phyloP scores from a whole-genome alignment of 139 green algal species.

The Volvox africanus region DNA sequence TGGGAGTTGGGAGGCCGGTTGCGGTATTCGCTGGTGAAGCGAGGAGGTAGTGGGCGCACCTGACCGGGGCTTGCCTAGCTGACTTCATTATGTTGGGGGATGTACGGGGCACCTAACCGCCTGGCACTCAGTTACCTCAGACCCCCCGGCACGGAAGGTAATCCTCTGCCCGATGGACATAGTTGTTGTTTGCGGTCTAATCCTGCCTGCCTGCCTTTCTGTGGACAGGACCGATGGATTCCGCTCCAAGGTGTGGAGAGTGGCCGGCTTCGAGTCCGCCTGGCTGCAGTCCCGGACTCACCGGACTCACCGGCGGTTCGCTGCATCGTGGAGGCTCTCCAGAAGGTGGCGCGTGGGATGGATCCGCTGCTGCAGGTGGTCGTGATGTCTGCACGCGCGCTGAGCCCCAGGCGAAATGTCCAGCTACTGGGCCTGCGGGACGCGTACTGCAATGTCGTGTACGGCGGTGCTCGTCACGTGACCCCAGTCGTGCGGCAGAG shows the following conservation, averaged over 20 bases:
- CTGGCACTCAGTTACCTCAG: too few relatives aligned
- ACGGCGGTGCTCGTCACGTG: conserved; percentile 44
- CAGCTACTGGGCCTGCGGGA: conserved; percentile 26
- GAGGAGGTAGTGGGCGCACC: too few relatives aligned
- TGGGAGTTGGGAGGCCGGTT: too few relatives aligned
- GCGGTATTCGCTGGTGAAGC: too few relatives aligned
- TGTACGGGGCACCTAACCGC: too few relatives aligned
- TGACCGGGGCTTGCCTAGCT: too few relatives aligned
- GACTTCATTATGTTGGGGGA: too few relatives aligned
- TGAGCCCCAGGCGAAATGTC: conserved; percentile 26
- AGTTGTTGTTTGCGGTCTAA: too few relatives aligned
- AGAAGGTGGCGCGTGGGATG: conserved; percentile 30
- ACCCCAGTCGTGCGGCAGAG: conserved; percentile 30
- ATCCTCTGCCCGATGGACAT: too few relatives aligned
- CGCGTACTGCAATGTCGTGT: conserved; percentile 51
- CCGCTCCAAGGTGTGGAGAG: conserved; percentile 52
- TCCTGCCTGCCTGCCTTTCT: too few relatives aligned
- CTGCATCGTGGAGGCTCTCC: conserved; percentile 51
- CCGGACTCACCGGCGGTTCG: conserved; percentile 46
- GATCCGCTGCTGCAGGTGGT: conserved; percentile 28
- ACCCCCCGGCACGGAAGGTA: too few relatives aligned
- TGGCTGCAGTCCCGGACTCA: conserved; percentile 52
- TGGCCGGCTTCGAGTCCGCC: conserved; percentile 58
- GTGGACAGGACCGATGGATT: conserved; percentile 63
- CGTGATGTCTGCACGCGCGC: conserved; percentile 43